Conservation (phyloP, 108 stramenopile genomes). For the Cylindrotheca fusiformis region DNA sequence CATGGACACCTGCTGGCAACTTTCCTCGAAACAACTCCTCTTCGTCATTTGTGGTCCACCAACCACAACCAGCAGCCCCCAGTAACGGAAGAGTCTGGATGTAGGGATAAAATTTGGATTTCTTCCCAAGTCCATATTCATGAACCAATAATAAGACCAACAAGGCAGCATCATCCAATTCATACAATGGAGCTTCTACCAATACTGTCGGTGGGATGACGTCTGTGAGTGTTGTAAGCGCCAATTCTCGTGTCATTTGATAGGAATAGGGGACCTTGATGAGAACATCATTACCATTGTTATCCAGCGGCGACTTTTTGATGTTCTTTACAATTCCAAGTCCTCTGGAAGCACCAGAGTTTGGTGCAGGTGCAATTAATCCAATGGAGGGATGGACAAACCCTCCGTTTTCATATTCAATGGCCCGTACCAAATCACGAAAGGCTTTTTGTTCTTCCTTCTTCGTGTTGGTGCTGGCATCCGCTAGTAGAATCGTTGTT, state of each 20-base stretch:
- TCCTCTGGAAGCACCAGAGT: background rate
- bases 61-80: background rate
- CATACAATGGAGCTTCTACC: background rate
- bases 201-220: background rate
- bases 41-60: background rate
- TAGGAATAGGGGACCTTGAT: background rate
- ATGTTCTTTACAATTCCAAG: background rate
- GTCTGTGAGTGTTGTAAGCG: background rate
- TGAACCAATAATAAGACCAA: background rate
- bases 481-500: no score
- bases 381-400: background rate
- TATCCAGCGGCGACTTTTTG: background rate
- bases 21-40: background rate
- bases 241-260: background rate
- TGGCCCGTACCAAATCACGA: background rate
- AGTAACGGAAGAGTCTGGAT: background rate
- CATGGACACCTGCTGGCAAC: background rate
- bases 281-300: background rate
- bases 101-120: background rate
- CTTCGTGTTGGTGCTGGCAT: no score
- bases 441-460: background rate
- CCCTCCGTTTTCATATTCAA: background rate
- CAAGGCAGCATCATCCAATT: background rate
- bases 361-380: background rate
- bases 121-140: background rate